Conservation (phyloP, 164 flowering plant genomes). For the Sextonia rubra region DNA sequence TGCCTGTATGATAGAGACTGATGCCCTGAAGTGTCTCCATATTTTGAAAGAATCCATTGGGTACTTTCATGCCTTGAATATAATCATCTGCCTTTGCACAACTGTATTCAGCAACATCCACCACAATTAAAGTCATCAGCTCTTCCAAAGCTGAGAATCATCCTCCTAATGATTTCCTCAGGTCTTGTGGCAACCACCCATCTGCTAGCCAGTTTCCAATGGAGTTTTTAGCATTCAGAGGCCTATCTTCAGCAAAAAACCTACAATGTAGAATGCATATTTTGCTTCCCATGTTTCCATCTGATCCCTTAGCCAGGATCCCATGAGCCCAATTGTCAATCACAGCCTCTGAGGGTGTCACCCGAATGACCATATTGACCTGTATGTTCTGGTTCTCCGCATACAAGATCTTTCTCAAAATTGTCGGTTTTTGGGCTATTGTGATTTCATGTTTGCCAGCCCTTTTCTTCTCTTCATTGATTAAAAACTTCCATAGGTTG, state of each 20-base stretch:
- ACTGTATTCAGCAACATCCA: background rate
- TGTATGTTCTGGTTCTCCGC: background rate
- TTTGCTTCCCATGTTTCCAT: background rate
- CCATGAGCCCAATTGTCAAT: background rate
- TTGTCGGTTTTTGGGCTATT: background rate
- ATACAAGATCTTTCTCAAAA: background rate
- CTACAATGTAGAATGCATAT: background rate
- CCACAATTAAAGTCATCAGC: background rate
- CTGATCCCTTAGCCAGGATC: background rate
- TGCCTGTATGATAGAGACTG: constrained; percentile 4
- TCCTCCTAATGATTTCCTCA: background rate
- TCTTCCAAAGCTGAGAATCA: background rate
- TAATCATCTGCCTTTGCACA: background rate
- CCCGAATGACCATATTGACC: background rate
- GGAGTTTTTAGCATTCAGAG: background rate
- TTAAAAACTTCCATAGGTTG: constrained; percentile 4
- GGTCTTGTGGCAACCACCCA: background rate
- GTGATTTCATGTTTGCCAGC: background rate
- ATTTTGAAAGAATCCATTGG: background rate
- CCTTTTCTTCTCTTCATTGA: background rate
- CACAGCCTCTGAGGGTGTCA: background rate
- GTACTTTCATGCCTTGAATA: background rate
- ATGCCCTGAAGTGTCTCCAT: background rate
- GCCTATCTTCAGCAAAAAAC: background rate
- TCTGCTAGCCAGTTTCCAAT: background rate